Evolutionary conservation across 441 rosid genomes (phyloP), one percentile per base, ranked within the genome.

Genomic region (Pelargonium cotyledonis): DNA sequence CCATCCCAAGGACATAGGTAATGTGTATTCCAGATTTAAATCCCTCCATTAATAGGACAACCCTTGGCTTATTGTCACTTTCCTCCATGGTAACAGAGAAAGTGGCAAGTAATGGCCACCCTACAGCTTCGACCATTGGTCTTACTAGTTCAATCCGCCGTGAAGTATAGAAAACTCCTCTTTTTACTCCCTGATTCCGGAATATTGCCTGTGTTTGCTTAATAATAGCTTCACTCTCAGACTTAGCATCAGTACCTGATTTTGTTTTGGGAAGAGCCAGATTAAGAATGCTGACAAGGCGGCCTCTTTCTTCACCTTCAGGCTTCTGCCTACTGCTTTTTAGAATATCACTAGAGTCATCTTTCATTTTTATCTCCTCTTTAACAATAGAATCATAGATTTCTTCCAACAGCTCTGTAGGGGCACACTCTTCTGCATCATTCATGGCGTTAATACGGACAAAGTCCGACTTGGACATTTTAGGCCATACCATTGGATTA

Each of bases 71-170:
- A 82, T 91, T 91, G 51, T 95, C 99, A 80, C 90, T 97, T 85
- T 92, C 99, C 85, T 92, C 99, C 98, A 95, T 91, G 16, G 95
- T 95, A 72, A 95, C 99, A 1, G 99, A 95, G 85, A 95, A 95
- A 70, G 99, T 84, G 66, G 96, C 99, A 72, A 95, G 98, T 77
- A 92, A 77, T 65, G 98, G 89, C 99, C 99, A 95, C 68, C 98
- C 99, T 78, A 95, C 96, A 49, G 98, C 97, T 80, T 95, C 99
- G 75, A 92, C 96, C 98, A 95, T 90, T 70, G 99, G 99, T 82
- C 90, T 88, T 71, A 92, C 83, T 44, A 95, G 84, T 76, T 92
- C 97, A 69, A 88, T 85, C 75, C 85, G 83, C 65, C 89, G 80
- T 47, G 89, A 86, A 29, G 92, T 87, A 72, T 89, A 87, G 79